Percentiles rank a stretch among this genome's conserved stretches.
These are phyloP conservation scores for Pseudogymnoascus sp. DNA, from an alignment of 2,329 filamentous ascomycete genomes.

Conservation along the genomic window DNA sequence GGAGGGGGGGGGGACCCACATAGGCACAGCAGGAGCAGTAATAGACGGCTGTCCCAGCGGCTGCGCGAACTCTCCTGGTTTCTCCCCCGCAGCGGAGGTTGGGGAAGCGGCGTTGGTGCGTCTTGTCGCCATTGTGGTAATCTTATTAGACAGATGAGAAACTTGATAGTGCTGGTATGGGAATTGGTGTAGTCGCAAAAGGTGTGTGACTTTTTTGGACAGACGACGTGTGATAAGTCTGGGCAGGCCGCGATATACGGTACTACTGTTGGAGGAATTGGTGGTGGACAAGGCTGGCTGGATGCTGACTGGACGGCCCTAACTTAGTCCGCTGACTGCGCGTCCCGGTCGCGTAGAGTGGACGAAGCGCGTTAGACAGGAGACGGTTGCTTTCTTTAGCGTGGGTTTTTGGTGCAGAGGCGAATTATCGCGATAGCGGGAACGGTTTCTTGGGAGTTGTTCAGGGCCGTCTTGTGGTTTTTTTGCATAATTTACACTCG, in stretches of 20 bases:
- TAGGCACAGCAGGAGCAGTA: conserved; percentile 75
- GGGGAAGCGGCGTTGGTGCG: conserved; percentile 59
- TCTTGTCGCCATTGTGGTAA: conserved; percentile 56
- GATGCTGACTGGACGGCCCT: background rate
- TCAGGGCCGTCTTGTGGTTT: too few relatives aligned
- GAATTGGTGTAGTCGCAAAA: too few relatives aligned
- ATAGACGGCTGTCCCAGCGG: conserved; percentile 52
- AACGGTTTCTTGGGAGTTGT: background rate
- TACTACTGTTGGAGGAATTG: too few relatives aligned
- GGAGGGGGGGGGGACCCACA: conserved; percentile 43
- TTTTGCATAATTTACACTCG: too few relatives aligned
- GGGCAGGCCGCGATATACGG: background rate
- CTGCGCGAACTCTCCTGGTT: conserved; percentile 33
- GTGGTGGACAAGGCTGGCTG: background rate
- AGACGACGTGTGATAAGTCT: background rate
- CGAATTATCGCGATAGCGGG: conserved; percentile 1
- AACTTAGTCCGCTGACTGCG: conserved; percentile 8
- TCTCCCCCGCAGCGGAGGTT: conserved; percentile 55
- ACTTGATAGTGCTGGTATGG: background rate
- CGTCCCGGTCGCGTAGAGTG: conserved; percentile 6
- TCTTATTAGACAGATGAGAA: background rate
- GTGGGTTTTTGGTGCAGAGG: background rate
- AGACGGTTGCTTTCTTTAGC: background rate
- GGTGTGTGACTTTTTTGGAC: background rate
- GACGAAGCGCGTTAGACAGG: background rate